Percentiles rank a stretch among this genome's conserved stretches.
phyloP scores from a whole-genome alignment of 2,329 filamentous ascomycete species.

The Penicillium crustosum region DNA sequence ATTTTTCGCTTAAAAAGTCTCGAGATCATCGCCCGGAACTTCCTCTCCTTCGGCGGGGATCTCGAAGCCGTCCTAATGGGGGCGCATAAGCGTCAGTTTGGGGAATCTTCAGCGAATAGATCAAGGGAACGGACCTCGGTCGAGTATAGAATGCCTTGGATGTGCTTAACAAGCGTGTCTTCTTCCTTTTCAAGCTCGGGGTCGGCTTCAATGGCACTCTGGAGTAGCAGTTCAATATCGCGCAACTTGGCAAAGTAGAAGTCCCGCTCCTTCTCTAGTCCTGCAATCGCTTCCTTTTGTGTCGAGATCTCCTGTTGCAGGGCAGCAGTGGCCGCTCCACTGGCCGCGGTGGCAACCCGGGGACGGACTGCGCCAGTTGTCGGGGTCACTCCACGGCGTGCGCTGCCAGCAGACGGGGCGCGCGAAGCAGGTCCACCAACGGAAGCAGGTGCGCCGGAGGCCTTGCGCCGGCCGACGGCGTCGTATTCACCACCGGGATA shows the following conservation, averaged over 20 bases:
- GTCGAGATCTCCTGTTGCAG: slow-evolving; percentile 82
- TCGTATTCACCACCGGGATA: slow-evolving; percentile 98
- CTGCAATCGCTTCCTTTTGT: slow-evolving; percentile 91
- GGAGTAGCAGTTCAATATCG: slow-evolving; percentile 92
- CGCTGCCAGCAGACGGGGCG: slow-evolving; percentile 47
- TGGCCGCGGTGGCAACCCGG: slow-evolving; percentile 46
- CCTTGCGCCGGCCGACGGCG: slow-evolving; percentile 80
- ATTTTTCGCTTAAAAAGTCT: slow-evolving; percentile 36
- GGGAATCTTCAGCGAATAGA: not conserved
- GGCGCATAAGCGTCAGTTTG: not conserved
- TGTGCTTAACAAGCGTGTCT: slow-evolving; percentile 87
- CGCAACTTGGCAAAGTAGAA: slow-evolving; percentile 99
- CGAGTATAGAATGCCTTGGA: slow-evolving; percentile 94
- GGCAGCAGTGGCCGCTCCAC: slow-evolving; percentile 63
- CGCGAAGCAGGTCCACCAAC: slow-evolving; percentile 37
- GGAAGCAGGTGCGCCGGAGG: slow-evolving; percentile 63
- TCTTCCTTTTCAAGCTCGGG: slow-evolving; percentile 94
- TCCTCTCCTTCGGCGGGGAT: slow-evolving; percentile 69
- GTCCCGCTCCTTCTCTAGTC: slow-evolving; percentile 91
- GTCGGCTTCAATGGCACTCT: slow-evolving; percentile 88
- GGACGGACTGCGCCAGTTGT: slow-evolving; percentile 53
- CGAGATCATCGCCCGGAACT: slow-evolving; percentile 48
- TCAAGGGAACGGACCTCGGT: slow-evolving; percentile 64
- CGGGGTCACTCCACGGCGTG: slow-evolving; percentile 61
- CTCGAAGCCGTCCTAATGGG: slow-evolving; percentile 63